Conservation (phyloP, 2,329 filamentous ascomycete species). For the Nannizzia gypsea region DNA sequence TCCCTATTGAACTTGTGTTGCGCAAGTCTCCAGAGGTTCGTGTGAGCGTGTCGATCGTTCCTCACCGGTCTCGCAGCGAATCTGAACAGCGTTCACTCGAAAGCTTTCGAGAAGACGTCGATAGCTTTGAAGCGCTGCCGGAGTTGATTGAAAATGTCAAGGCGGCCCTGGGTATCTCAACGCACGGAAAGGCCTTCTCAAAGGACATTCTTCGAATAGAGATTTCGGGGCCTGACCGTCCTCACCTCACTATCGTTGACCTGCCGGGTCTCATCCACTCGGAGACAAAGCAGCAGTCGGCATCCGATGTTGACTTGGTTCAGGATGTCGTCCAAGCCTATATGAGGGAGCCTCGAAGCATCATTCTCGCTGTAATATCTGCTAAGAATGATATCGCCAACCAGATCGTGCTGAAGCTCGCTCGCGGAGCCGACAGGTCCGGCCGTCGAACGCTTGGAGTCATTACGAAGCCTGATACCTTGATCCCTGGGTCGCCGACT, state of each 20-base stretch:
- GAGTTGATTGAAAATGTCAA: too few species aligned
- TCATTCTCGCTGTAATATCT: constrained; percentile 46
- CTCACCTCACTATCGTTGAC: constrained; percentile 12
- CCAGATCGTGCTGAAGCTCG: constrained; percentile 43
- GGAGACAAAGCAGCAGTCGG: constrained; percentile 10
- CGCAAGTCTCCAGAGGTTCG: too few species aligned
- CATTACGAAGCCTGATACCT: constrained; percentile 25
- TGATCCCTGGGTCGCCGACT: constrained; percentile 18
- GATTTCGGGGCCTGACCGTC: constrained; percentile 7
- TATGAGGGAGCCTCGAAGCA: constrained; percentile 46
- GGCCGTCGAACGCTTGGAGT: constrained; percentile 6
- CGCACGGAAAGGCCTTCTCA: too few species aligned
- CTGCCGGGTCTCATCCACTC: constrained; percentile 12
- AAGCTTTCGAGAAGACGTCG: too few species aligned
- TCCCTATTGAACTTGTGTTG: constrained; percentile 38
- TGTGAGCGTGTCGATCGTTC: too few species aligned
- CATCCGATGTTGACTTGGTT: constrained; percentile 15
- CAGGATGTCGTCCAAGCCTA: constrained; percentile 30
- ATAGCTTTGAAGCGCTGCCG: too few species aligned
- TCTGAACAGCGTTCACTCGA: too few species aligned
- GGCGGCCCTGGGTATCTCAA: too few species aligned
- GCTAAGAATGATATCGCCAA: constrained; percentile 43
- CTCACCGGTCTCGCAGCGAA: too few species aligned
- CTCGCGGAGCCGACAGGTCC: constrained; percentile 15
- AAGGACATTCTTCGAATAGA: constrained; percentile 7